phyloP scores from a whole-genome alignment of 495 filamentous ascomycete species.

The Trichoderma erinaceum region DNA sequence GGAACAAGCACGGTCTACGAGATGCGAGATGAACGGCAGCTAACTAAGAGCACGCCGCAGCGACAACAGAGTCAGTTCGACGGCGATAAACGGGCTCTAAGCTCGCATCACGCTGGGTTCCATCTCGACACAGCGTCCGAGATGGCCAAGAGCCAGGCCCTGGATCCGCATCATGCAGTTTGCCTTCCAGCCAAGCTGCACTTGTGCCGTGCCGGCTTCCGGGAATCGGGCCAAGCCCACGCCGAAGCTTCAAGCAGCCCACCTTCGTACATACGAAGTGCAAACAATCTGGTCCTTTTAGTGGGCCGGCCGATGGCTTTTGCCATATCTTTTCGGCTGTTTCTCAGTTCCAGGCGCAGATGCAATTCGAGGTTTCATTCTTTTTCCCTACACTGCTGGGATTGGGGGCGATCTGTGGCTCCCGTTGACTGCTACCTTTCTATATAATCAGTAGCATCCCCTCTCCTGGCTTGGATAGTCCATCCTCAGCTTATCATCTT shows the following conservation, averaged over 20 bases:
- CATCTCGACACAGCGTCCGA: too few species aligned
- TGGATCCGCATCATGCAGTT: too few species aligned
- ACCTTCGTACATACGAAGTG: slow-evolving; percentile 10
- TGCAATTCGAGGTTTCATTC: neutral
- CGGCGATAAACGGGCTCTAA: neutral
- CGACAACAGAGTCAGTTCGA: neutral
- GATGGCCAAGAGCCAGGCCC: too few species aligned
- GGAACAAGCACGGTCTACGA: too few species aligned
- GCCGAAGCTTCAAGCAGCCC: neutral
- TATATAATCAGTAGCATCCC: slow-evolving; percentile 3
- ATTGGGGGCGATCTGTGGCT: neutral
- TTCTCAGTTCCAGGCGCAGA: neutral
- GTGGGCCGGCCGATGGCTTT: slow-evolving; percentile 3
- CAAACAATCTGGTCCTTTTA: neutral
- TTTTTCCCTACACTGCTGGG: neutral
- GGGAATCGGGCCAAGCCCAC: neutral
- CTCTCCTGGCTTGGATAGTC: neutral
- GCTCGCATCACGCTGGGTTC: neutral
- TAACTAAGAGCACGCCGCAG: neutral
- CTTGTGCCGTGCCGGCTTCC: slow-evolving; percentile 10
- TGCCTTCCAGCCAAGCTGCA: neutral
- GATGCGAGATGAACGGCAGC: neutral
- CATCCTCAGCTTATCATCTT: neutral
- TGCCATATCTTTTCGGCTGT: neutral
- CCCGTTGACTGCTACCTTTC: neutral